Evolutionary conservation across 257 asterid species (phyloP).

Genomic region (Capsicum rhomboideum): DNA sequence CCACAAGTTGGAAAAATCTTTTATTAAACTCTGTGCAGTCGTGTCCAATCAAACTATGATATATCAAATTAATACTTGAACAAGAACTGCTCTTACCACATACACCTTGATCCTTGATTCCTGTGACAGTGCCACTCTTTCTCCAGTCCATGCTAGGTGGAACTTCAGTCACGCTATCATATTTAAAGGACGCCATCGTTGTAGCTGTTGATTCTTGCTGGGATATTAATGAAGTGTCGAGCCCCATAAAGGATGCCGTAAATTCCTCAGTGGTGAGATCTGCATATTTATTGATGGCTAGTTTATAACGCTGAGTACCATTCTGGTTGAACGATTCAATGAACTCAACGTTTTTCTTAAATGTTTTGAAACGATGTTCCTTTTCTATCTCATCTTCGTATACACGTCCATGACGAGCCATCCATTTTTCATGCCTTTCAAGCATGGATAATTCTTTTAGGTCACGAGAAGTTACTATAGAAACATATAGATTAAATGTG

Average conservation of each 20-base stretch:
- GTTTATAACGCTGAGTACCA: not conserved
- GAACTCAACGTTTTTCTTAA: not conserved
- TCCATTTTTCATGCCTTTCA: conserved; percentile 26
- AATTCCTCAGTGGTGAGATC: not conserved
- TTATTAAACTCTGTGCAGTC: too few relatives aligned
- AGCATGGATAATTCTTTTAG: conserved; percentile 7
- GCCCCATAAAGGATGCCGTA: not conserved
- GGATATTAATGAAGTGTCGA: not conserved
- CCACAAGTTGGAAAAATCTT: not conserved
- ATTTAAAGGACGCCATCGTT: not conserved
- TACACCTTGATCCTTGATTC: not conserved
- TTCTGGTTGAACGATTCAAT: not conserved
- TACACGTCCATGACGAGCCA: conserved; percentile 14
- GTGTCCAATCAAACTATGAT: not conserved
- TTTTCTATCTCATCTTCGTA: conserved; percentile 27
- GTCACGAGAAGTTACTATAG: conserved; percentile 3
- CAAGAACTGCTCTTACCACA: not conserved
- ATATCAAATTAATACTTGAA: not conserved
- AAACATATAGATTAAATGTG: conserved; percentile 1
- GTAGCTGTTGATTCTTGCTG: not conserved
- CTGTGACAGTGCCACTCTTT: not conserved
- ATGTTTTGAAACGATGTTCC: conserved; percentile 12
- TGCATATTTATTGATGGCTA: not conserved
- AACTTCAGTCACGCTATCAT: not conserved
- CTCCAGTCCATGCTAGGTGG: not conserved